Evolutionary conservation across 1,284 basidiomycete genomes (phyloP), one percentile per base, ranked within the genome.

Genomic region (Amylostereum areolatum): DNA sequence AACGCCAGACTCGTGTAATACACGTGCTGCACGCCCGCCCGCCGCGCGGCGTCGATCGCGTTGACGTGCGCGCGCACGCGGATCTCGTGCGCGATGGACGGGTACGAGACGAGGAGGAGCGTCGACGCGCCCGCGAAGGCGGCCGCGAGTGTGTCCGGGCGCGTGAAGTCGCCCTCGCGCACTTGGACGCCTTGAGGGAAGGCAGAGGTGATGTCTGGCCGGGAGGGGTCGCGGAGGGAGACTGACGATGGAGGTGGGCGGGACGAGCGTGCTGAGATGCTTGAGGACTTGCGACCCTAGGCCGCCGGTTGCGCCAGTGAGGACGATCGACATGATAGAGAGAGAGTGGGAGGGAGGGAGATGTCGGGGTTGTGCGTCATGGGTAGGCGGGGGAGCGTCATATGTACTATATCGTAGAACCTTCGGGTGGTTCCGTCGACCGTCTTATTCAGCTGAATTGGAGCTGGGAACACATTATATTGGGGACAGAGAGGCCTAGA

Each of bases 1-100:
- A 66, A 70, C 34, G 62, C 64, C 47, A 71, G 64, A 18, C 65
- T 68, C 25, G 70, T 72, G 54, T 72, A 72, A 55, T 65, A 68
- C 47, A 72, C 52, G 50, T 62, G 67, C 52, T 60, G 57, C 52
- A 71, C 55, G 1, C 64, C 66, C 2, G 50, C 56, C 6, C 59
- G 54, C 45, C 61, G 61, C 5, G 69, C 69, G 8, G 70, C 69
- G 46, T 70, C 68, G 59, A 72, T 71, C 24, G 70, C 70, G 49
- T 53, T 59, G 42, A 48, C 58, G 58, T 72, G 69, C 46, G 52
- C 53, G 39, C 47, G 43, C 43, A 66, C 65, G 47, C 67, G 63
- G 25, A 66, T 52, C 30, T 62, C 58, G 57, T 66, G 57, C 11
- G 62, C 60, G 53, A 70, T 67, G 52, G 53, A 57, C 1, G 68